Conservation (phyloP, 2,329 filamentous ascomycete genomes). For the Fusarium sp. region DNA sequence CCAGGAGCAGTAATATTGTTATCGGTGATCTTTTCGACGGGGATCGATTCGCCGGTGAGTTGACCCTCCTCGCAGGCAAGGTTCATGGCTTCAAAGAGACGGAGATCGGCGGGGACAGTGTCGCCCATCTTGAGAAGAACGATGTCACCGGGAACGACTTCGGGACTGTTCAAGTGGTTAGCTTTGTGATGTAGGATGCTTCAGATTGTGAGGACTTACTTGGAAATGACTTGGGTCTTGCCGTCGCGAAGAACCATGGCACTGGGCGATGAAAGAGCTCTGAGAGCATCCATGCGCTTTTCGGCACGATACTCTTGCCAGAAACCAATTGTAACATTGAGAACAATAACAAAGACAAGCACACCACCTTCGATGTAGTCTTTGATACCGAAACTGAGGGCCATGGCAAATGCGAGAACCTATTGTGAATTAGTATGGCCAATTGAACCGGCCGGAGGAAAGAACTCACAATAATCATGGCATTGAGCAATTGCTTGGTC, state of each 20-base stretch:
- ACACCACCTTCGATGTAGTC: conserved; percentile 77
- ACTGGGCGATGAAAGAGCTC: conserved; percentile 71
- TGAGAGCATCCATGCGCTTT: conserved; percentile 73
- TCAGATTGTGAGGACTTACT: conserved; percentile 55
- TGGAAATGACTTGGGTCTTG: conserved; percentile 66
- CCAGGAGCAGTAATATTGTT: conserved; percentile 58
- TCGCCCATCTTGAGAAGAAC: conserved; percentile 76
- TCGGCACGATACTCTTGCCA: conserved; percentile 73
- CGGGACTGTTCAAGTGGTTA: conserved; percentile 55
- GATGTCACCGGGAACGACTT: conserved; percentile 79
- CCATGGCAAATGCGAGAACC: conserved; percentile 83
- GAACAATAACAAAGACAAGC: conserved; percentile 72
- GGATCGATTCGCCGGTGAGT: conserved; percentile 79
- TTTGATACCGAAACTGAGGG: conserved; percentile 72
- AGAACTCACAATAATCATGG: conserved; percentile 74
- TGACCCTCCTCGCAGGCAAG: conserved; percentile 82
- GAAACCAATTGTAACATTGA: conserved; percentile 77
- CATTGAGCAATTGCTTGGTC: conserved; percentile 78
- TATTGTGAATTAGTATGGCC: conserved; percentile 47
- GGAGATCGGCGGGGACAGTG: conserved; percentile 78
- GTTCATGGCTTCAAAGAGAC: conserved; percentile 79
- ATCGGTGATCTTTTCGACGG: conserved; percentile 73
- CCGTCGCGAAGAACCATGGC: conserved; percentile 71
- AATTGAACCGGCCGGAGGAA: background rate
- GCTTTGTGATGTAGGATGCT: background rate